Evolutionary conservation across 1,284 basidiomycete genomes (phyloP).

Genomic region (Pseudozyma hubeiensis): DNA sequence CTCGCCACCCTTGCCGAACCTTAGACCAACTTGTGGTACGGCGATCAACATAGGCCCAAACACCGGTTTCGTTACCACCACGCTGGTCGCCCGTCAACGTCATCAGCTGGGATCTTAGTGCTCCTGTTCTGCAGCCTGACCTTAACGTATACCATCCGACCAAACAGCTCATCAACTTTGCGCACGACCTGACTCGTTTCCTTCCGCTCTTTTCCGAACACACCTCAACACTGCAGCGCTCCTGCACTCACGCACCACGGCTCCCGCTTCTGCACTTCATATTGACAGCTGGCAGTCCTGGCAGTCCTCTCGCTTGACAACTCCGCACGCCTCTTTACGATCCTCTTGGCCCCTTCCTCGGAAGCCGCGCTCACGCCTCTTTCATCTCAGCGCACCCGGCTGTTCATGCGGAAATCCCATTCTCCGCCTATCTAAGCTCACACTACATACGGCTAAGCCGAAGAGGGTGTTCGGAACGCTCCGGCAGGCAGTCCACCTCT

Average conservation of each 20-base stretch:
- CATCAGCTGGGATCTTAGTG: constrained; percentile 1
- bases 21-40: no score
- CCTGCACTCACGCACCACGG: no score
- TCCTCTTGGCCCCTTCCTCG: not conserved
- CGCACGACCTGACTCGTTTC: no score
- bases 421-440: constrained; percentile 25
- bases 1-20: no score
- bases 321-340: no score
- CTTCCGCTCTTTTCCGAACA: no score
- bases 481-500: constrained; percentile 10
- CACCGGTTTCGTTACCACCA: not conserved
- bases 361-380: not conserved
- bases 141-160: no score
- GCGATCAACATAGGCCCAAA: not conserved
- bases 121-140: not conserved
- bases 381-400: not conserved
- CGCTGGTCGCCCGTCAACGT: not conserved
- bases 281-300: no score
- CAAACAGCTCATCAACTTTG: no score
- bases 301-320: no score
- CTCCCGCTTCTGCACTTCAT: not conserved
- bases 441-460: constrained; percentile 13
- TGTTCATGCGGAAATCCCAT: constrained; percentile 1
- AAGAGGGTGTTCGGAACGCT: constrained; percentile 10
- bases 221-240: no score